Conservation (phyloP, 2,329 filamentous ascomycete species). For the Cordyceps farinosa region DNA sequence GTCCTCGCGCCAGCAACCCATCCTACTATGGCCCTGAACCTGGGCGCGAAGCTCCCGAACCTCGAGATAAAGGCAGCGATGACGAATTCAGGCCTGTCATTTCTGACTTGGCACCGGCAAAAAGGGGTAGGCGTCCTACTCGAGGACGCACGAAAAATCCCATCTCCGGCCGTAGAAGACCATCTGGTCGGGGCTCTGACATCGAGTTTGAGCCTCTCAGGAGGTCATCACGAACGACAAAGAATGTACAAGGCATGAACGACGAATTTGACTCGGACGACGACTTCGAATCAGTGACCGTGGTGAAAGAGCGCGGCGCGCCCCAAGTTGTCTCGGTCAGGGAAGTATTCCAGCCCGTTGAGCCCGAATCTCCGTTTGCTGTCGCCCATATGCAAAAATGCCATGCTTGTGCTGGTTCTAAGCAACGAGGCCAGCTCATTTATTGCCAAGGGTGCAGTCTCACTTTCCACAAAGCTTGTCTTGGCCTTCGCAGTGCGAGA, state of each 20-base stretch:
- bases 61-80: constrained; percentile 23
- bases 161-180: not conserved
- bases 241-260: constrained; percentile 41
- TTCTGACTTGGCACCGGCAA: constrained; percentile 33
- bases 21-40: constrained; percentile 6
- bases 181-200: not conserved
- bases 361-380: constrained; percentile 63
- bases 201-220: constrained; percentile 51
- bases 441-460: constrained; percentile 88
- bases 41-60: not conserved
- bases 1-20: constrained; percentile 25
- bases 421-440: constrained; percentile 63
- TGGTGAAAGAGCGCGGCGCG: constrained; percentile 38
- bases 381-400: constrained; percentile 67
- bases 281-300: constrained; percentile 46
- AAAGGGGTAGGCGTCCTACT: constrained; percentile 24
- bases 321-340: constrained; percentile 62
- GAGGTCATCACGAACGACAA: constrained; percentile 46
- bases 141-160: constrained; percentile 16
- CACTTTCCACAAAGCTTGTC: constrained; percentile 77
- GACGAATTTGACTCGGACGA: constrained; percentile 58
- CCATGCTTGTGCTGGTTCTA: constrained; percentile 58
- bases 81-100: constrained; percentile 34
- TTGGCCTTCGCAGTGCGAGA: constrained; percentile 67
- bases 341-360: constrained; percentile 67